Percentiles rank a stretch among this genome's conserved stretches.
Conservation (phyloP, 345 rosid genomes). For the Xanthoceras sorbifolium region DNA sequence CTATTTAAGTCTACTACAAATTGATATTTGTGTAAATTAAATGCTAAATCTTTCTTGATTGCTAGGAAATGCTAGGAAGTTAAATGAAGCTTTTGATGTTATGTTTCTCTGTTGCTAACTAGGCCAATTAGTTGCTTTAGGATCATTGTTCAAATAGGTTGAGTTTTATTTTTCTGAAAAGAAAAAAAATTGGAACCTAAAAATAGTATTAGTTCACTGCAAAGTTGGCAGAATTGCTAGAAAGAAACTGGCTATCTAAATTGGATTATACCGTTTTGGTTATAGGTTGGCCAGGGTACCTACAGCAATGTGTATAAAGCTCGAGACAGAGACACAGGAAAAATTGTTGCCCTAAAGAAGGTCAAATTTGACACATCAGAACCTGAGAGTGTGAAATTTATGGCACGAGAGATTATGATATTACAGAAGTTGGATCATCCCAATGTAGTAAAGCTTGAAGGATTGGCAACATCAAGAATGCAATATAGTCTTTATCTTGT, state of each 20-base stretch:
- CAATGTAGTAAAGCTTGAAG: conserved; percentile 70
- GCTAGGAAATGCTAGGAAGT: background rate
- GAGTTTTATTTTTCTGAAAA: background rate
- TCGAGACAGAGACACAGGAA: conserved; percentile 63
- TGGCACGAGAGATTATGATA: conserved; percentile 70
- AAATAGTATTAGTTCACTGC: background rate
- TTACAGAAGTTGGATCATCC: conserved; percentile 71
- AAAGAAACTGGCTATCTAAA: conserved; percentile 10
- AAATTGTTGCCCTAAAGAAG: conserved; percentile 82
- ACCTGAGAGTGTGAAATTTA: conserved; percentile 78
- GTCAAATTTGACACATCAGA: conserved; percentile 66
- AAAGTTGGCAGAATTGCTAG: background rate
- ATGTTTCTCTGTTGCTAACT: background rate
- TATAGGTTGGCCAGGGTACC: conserved; percentile 64
- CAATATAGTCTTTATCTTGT: conserved; percentile 71
- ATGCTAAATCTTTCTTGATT: background rate
- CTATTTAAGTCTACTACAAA: background rate
- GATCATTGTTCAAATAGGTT: background rate
- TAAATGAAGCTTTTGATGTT: background rate
- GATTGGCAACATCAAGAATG: conserved; percentile 73
- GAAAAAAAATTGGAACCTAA: conserved; percentile 7
- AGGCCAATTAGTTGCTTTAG: background rate
- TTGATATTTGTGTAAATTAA: background rate
- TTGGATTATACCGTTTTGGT: conserved; percentile 9
- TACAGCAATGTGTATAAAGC: conserved; percentile 82